phyloP scores from a whole-genome alignment of 352 stramenopile species.

The Phytophthora rubi region DNA sequence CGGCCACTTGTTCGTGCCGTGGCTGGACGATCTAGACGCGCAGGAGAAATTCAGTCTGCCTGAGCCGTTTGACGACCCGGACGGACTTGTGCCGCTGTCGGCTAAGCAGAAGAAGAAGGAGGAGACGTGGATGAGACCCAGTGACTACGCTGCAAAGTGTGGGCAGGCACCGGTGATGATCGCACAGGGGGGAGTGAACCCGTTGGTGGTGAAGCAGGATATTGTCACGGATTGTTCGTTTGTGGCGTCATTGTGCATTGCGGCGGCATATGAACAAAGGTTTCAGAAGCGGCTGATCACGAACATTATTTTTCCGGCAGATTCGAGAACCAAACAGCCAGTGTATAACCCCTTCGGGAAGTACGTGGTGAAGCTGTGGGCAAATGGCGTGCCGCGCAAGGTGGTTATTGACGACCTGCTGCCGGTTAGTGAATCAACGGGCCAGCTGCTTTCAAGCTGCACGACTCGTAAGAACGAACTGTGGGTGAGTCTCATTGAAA shows the following conservation, averaged over 20 bases:
- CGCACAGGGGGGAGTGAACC: constrained; percentile 56
- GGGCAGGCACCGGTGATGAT: constrained; percentile 73
- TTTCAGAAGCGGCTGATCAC: constrained; percentile 93
- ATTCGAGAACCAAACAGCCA: constrained; percentile 63
- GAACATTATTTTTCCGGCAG: constrained; percentile 96
- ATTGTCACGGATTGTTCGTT: constrained; percentile 95
- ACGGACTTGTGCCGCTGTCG: constrained; percentile 72
- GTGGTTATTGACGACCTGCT: constrained; percentile 97
- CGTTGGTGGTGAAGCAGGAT: constrained; percentile 87
- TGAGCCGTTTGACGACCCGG: constrained; percentile 69
- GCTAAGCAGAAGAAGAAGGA: constrained; percentile 72
- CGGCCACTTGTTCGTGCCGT: constrained; percentile 83
- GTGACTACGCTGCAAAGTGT: constrained; percentile 59
- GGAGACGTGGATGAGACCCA: constrained; percentile 71
- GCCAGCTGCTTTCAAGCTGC: constrained; percentile 85
- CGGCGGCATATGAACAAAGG: constrained; percentile 91
- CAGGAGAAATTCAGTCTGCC: constrained; percentile 62
- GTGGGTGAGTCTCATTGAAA: constrained; percentile 98
- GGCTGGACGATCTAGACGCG: constrained; percentile 70
- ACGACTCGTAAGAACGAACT: constrained; percentile 84
- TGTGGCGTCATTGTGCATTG: constrained; percentile 92
- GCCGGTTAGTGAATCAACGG: constrained; percentile 79
- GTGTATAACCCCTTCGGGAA: constrained; percentile 94
- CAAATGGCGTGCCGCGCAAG: constrained; percentile 93
- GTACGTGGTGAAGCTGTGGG: constrained; percentile 97